Evolutionary conservation across 2,329 filamentous ascomycete species (phyloP), one percentile per base, ranked within the genome.

Genomic region (Immersiporthe knoxdaviesiana): DNA sequence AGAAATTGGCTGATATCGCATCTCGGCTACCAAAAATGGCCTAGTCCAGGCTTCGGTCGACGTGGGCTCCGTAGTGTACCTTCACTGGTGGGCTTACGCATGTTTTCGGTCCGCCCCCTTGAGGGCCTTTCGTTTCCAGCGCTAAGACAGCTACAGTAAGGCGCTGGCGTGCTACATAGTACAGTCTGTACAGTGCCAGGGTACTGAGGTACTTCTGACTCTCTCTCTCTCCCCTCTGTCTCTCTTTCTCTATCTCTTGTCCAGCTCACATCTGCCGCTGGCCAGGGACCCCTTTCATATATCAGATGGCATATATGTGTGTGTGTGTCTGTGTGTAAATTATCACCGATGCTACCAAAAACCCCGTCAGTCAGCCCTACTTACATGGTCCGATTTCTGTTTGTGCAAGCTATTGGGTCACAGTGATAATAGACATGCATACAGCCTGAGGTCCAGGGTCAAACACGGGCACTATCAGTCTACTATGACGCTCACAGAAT

Each of bases 71-170:
- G n/a, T n/a, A 4, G 54, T 30, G 30, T 32, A 5, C 30, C 21
- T 30, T 37, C 18, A 37, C 18, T 59, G 56, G 56, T 37, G 56
- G 56, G 32, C 56, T 59, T 59, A 59, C 30, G 56, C 56, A 59
- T 5, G 32, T 47, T n/a, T n/a, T 14, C 56, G 24, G 37, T 59
- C 21, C 52, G 12, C 27, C 24, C 52, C 27, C n/a, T n/a, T n/a
- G n/a, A 32, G 12, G 52, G 32, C 18, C n/a, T 37, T 21, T 35
- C 56, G 18, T n/a, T 59, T 32, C 32, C 56, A 35, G 56, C 11
- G 32, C 52, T 54, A 54, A 50, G 47, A 27, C 50, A 54, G 50
- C 11, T 10, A 52, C 47, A 27, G 21, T 39, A n/a, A n/a, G n/a
- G n/a, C n/a, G n/a, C n/a, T n/a, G n/a, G n/a, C n/a, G n/a, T n/a